Base-by-base conservation (phyloP, 2,329 filamentous ascomycete genomes). In the Fonsecaea erecta region DNA sequence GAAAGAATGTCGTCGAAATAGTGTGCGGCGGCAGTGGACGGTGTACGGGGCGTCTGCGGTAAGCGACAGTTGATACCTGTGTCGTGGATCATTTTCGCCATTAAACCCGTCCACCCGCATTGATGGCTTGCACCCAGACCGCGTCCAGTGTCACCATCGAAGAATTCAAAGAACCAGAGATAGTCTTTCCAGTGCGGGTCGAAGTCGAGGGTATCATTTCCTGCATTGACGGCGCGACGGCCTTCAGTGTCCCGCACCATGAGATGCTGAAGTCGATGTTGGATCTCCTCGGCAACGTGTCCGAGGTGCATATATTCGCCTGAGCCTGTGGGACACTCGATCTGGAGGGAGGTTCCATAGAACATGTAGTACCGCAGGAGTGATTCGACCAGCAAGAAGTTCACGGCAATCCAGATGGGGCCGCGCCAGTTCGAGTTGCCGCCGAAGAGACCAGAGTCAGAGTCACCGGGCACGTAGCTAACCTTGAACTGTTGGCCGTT, bases 401-500 rank as follows among this genome's bases (percentile, higher is more conserved):
- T 98, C 80, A 97, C 93, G 68, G 92, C 95, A 55, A 97, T 84
- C 94, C 94, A 98, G 72, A 97, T 94, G 0, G 95, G 94, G 3
- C 90, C 94, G 80, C 94, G 88, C 94, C 94, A 98, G 79, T 98
- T 98, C 77, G 93, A 97, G 84, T 98, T 98, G 71, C 94, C 94
- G 60, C 94, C 94, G 74, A 98, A 98, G 4, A 98, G 85, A 2
- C 92, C 92, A 73, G 91, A 97, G 79, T 98, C 93, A 0, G 94
- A 97, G 75, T 98, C 94, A n/a, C 94, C 95, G 1, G 95, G 89
- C 18, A 98, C 88, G 74, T 98, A 98, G 72, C 88, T 86, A 46
- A 98, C 94, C 63, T 88, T 86, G 81, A 97, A 98, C 32, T 85
- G 85, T 76, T 97, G 92, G 0, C 92, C 93, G 70, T 98, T 96